Base-by-base conservation (phyloP, 2,329 filamentous ascomycete species). In the Davidsoniella neocaledoniae region DNA sequence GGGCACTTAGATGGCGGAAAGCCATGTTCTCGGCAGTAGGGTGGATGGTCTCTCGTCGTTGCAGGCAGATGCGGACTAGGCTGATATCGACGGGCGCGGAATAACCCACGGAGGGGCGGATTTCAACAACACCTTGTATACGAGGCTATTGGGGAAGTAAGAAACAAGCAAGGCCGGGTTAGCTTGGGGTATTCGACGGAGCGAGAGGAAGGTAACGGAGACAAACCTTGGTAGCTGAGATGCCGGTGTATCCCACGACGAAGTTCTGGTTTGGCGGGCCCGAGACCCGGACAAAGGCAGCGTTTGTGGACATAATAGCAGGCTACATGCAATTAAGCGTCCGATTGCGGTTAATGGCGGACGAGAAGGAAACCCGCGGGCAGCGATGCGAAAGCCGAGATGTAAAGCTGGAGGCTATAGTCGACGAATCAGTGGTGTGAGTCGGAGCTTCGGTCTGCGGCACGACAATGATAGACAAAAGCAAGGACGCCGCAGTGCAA, bases 231-330 rank as follows among this genome's bases (percentile, higher is more conserved):
- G 91, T 98, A 60, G 91, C 91, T 50, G 90, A 95, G 66, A 98
- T 96, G 58, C 91, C 91, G 50, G 91, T 91, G 66, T 96, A 98
- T 59, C 91, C 91, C 58, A 96, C 86, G 56, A 96, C 74, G 63
- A 94, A 95, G 68, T 85, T 91, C 68, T 86, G 91, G 69, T 98
- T 98, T 59, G 91, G 88, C 63, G 88, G 88, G 63, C 91, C 91
- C 58, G 87, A 94, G 68, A 98, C 87, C 74, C 91, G 83, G 70
- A 98, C 91, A 66, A 85, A 85, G 64, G 84, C 83, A 66, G 81
- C 29, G 29, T 33, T 33, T 33, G 29, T 33, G 12, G 29, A 9
- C 29, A 33, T 33, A 12, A 9, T 33, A 2, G 29, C 9, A 23
- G 21, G 21, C 21, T 23, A 23, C 21, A 23, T 33, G 29, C 29